phyloP scores from a whole-genome alignment of 139 green algal species.

The Chlorella sp. region DNA sequence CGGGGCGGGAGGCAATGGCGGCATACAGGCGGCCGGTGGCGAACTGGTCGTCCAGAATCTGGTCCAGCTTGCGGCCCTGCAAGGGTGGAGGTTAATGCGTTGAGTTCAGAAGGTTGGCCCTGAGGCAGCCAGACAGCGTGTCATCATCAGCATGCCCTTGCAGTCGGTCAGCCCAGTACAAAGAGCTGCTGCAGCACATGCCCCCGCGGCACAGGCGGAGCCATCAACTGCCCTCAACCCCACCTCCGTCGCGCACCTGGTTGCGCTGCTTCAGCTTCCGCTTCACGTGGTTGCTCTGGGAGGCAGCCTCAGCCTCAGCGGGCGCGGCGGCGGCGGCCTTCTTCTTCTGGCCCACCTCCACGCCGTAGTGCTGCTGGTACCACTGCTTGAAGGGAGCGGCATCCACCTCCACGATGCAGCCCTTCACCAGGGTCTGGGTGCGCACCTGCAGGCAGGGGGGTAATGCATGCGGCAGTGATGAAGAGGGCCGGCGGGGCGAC shows the following conservation, averaged over 20 bases:
- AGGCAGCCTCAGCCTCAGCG: conserved; percentile 13
- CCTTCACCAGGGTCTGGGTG: conserved; percentile 99
- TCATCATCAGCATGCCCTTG: too few species aligned
- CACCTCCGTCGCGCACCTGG: too few species aligned
- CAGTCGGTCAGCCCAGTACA: too few species aligned
- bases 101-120: too few species aligned
- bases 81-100: not conserved
- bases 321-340: conserved; percentile 45
- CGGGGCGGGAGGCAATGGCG: conserved; percentile 57
- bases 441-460: conserved; percentile 56
- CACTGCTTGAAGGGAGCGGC: conserved; percentile 96
- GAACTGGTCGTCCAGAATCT: conserved; percentile 94
- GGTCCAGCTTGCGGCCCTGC: conserved; percentile 65
- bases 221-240: too few species aligned
- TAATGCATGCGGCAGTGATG: not conserved
- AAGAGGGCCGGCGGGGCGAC: not conserved
- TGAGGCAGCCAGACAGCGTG: too few species aligned
- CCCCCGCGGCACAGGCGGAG: too few species aligned
- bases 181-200: too few species aligned
- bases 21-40: conserved; percentile 84
- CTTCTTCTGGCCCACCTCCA: conserved; percentile 95
- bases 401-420: conserved; percentile 94
- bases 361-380: conserved; percentile 97
- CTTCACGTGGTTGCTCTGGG: not conserved
- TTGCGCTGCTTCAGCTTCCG: conserved; percentile 38